Conservation (phyloP, 2,329 filamentous ascomycete genomes). For the Claviceps maximensis region DNA sequence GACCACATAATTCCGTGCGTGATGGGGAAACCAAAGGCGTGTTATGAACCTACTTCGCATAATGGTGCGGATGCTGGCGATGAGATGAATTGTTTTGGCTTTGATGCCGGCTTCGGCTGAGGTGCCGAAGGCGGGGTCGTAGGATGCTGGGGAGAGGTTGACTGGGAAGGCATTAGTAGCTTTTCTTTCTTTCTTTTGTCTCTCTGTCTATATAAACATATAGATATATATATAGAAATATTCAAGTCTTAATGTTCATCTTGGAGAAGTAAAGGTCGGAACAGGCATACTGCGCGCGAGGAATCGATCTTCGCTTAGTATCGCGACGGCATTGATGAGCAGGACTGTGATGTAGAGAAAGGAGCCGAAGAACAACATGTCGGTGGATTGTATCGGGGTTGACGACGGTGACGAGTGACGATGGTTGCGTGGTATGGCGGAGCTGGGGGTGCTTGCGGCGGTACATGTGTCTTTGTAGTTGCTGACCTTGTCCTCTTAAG, state of each 20-base stretch:
- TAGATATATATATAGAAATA: no score
- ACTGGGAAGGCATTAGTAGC: constrained; percentile 25
- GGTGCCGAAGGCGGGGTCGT: constrained; percentile 68
- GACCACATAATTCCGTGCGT: no score
- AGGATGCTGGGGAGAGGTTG: constrained; percentile 59
- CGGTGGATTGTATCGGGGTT: constrained; percentile 10
- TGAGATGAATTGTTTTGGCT: constrained; percentile 76
- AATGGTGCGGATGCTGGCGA: constrained; percentile 77
- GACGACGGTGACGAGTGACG: constrained; percentile 1
- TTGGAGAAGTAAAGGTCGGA: neutral
- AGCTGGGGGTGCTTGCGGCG: neutral
- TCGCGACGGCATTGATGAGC: constrained; percentile 83
- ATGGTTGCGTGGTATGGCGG: neutral
- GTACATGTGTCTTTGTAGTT: neutral
- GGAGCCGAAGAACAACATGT: constrained; percentile 57
- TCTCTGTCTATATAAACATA: neutral
- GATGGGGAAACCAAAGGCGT: no score
- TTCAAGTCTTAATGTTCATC: no score
- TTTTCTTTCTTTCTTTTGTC: neutral
- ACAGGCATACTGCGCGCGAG: constrained; percentile 48
- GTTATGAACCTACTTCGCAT: constrained; percentile 59
- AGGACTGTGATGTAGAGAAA: constrained; percentile 71
- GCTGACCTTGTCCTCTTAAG: constrained; percentile 4
- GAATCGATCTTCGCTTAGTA: constrained; percentile 91
- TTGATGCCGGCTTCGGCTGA: constrained; percentile 65